Base-by-base conservation (phyloP, 495 filamentous ascomycete species). In the Xylaria curta region DNA sequence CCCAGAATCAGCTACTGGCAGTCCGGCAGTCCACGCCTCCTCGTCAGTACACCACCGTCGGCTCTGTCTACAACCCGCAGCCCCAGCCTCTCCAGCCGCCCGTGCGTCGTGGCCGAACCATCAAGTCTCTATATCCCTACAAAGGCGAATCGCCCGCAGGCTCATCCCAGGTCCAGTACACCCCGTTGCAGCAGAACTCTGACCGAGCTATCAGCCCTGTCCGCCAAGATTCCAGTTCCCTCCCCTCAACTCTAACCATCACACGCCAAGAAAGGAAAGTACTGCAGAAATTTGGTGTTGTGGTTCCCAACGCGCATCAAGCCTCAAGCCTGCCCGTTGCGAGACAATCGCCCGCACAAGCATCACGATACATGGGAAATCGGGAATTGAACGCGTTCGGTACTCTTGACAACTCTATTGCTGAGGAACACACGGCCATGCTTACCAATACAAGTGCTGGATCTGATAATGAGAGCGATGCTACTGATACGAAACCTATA, bases 141-240 rank as follows among this genome's bases (percentile, higher is more conserved):
- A 68, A 62, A 28, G 56, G 77, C 13, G 71, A 76, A 8, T 75
- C 74, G 3, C 74, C 78, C 15, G 60, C 66, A 24, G 24, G 71
- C 59, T 65, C 76, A 36, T 63, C 78, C 31, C 64, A 71, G 17
- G 77, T 75, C 2, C 75, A 82, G 53, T 85, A 86, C 61, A 76
- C 79, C 7, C 84, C 83, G 12, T 74, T 86, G n/a, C 83, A 85
- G 74, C 84, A 86, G 66, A 85, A 85, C 64, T 80, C 79, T 66
- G 83, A 85, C 61, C 80, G 84, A 63, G 84, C 84, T 3, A 72
- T 81, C 53, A 83, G 78, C 49, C 83, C 83, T 3, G 38, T 60
- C 19, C 70, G 65, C 40, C 38, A 40, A 9, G 47, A 61, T 6
- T 12, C 28, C n/a, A 42, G 38, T 4, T 31, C 63, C 1, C 60